Base-by-base conservation (phyloP, 2,329 filamentous ascomycete genomes). In the Coniochaeta sp. region DNA sequence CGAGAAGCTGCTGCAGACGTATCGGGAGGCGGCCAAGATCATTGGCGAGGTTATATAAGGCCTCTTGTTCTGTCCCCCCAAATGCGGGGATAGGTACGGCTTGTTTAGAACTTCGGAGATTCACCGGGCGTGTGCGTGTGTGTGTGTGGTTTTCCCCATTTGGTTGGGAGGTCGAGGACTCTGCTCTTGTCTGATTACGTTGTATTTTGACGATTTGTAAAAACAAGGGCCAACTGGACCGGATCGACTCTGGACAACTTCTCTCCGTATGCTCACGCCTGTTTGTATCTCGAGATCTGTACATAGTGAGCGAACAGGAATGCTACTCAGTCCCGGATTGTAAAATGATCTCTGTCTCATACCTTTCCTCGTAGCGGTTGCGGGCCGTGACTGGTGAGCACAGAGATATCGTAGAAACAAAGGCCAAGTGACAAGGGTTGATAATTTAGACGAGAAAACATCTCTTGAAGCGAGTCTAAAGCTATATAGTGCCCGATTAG, bases 21-120 rank as follows among this genome's bases (percentile, higher is more conserved):
- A 99, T 79, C 92, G 92, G 70, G 95, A 99, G 79, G 95, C 95
- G 22, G 92, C 93, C 64, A 97, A 96, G 82, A 99, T 99, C 73
- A 93, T 99, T 64, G 92, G 95, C 62, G 95, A 99, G 77, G 95
- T 99, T 62, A 79, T 96, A 77, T 93, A 88, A 44, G 3, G 24
- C 3, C 24, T 14, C 22, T 6, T 50, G 44, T 50, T n/a, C n/a
- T n/a, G n/a, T n/a, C n/a, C n/a, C n/a, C 6, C 6, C 7, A 6
- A 44, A 14, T 6, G 40, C 3, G 22, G 12, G 19, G 43, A 24
- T n/a, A n/a, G n/a, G n/a, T n/a, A n/a, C n/a, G n/a, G n/a, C n/a
- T n/a, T n/a, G n/a, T n/a, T n/a, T n/a, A n/a, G n/a, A n/a, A n/a
- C n/a, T n/a, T n/a, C n/a, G n/a, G n/a, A n/a, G 22, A 26, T 3